These are phyloP conservation scores for Claviceps sp. DNA, from an alignment of 2,329 filamentous ascomycete genomes.

Conservation along the genomic window DNA sequence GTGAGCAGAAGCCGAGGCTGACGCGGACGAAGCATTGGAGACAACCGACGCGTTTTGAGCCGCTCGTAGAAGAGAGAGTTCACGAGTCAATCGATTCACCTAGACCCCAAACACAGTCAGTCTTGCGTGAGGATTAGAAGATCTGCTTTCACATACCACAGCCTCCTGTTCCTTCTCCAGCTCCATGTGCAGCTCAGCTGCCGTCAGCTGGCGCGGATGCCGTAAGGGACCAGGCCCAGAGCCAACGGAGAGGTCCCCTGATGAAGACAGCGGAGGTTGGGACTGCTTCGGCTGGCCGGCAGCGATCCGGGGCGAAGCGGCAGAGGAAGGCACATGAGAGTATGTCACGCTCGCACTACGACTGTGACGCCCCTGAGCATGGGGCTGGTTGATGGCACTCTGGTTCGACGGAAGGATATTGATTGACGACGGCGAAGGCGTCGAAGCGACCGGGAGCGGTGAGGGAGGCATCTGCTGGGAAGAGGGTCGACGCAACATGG, in stretches of 20 bases:
- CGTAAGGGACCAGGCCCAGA: constrained; percentile 60
- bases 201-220: constrained; percentile 77
- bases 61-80: constrained; percentile 69
- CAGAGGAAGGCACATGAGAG: constrained; percentile 20
- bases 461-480: constrained; percentile 30
- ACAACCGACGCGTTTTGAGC: constrained; percentile 53
- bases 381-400: constrained; percentile 26
- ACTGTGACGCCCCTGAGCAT: constrained; percentile 6
- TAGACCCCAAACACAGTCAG: constrained; percentile 19
- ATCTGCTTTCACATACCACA: constrained; percentile 44
- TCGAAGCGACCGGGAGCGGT: constrained; percentile 13
- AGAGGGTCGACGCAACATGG: constrained; percentile 29
- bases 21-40: constrained; percentile 51
- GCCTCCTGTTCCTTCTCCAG: constrained; percentile 93
- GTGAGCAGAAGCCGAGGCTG: constrained; percentile 36
- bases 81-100: constrained; percentile 87
- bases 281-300: constrained; percentile 14
- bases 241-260: constrained; percentile 29
- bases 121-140: no score
- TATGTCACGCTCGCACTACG: constrained; percentile 6
- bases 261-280: constrained; percentile 19
- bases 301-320: constrained; percentile 12
- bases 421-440: constrained; percentile 26
- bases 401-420: constrained; percentile 47
- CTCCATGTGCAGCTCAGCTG: constrained; percentile 77